These are phyloP conservation scores for Mucor irregularis DNA, from an alignment of 371 early-diverging fungal species.

Conservation along the genomic window DNA sequence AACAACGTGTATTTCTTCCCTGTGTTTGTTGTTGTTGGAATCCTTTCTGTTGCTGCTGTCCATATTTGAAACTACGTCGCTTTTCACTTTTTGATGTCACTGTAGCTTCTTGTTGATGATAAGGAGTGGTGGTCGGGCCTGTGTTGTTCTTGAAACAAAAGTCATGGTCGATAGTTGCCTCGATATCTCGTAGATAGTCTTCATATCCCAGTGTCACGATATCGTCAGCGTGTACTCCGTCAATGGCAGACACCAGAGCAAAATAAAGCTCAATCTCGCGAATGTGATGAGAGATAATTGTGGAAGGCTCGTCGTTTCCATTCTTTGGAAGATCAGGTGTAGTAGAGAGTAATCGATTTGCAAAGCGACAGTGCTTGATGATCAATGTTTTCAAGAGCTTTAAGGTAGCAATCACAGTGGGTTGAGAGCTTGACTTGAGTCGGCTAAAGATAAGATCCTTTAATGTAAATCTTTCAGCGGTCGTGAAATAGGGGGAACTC, in stretches of 20 bases:
- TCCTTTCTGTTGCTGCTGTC: constrained; percentile 40
- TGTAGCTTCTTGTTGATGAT: no score
- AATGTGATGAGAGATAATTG: constrained; percentile 64
- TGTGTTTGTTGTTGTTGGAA: constrained; percentile 13
- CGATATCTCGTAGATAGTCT: constrained; percentile 78
- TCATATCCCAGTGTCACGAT: constrained; percentile 68
- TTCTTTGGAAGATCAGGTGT: constrained; percentile 47
- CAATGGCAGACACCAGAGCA: constrained; percentile 62
- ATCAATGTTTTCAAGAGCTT: constrained; percentile 82
- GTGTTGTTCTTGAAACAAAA: constrained; percentile 51
- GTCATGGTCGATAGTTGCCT: constrained; percentile 63
- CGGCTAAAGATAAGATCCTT: constrained; percentile 81
- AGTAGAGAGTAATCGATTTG: constrained; percentile 69
- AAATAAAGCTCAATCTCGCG: constrained; percentile 72
- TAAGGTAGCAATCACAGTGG: constrained; percentile 81
- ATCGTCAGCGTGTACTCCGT: constrained; percentile 55
- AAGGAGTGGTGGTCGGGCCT: constrained; percentile 30
- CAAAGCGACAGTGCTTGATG: constrained; percentile 72
- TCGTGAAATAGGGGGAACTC: constrained; percentile 17
- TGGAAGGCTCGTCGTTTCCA: constrained; percentile 20
- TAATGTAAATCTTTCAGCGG: constrained; percentile 54
- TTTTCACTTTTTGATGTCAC: constrained; percentile 35
- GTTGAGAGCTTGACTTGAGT: constrained; percentile 68
- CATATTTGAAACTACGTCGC: constrained; percentile 64
- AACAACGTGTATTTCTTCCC: background rate